These are phyloP conservation scores for Micractinium conductrix DNA, from an alignment of 139 green algal species.

Conservation along the genomic window DNA sequence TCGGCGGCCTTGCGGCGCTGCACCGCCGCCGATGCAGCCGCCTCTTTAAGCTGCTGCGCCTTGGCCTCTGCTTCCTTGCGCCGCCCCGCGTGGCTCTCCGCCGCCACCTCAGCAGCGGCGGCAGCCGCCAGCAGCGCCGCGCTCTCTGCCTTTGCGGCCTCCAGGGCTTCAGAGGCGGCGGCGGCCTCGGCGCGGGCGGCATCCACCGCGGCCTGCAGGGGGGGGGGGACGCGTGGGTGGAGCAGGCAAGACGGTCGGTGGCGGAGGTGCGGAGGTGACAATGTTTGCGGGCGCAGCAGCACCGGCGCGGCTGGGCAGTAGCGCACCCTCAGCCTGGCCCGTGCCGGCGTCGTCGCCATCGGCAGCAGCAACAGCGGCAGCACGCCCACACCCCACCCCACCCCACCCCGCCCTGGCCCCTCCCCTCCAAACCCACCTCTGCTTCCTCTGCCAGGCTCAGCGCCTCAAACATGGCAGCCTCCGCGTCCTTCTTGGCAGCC, in stretches of 20 bases:
- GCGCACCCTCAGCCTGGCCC: too few species aligned
- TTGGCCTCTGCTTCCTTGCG: neutral
- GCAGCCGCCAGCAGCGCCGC: constrained; percentile 16
- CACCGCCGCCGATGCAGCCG: neutral
- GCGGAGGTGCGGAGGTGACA: too few species aligned
- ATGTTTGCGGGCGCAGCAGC: too few species aligned
- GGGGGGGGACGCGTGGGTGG: too few species aligned
- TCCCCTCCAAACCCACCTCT: constrained; percentile 6
- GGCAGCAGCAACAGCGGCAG: too few species aligned
- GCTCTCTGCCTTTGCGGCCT: constrained; percentile 10
- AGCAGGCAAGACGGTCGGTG: too few species aligned
- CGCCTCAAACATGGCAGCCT: constrained; percentile 22
- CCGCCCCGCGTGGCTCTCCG: neutral
- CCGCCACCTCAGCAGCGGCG: neutral
- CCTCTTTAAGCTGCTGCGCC: neutral
- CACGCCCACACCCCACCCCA: too few species aligned
- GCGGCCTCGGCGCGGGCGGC: constrained; percentile 8
- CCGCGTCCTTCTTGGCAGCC: constrained; percentile 3
- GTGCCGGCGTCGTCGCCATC: too few species aligned
- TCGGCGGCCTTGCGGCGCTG: neutral
- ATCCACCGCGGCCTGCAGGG: neutral
- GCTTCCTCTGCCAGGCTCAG: constrained; percentile 15
- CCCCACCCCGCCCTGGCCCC: too few species aligned
- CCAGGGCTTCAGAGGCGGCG: neutral
- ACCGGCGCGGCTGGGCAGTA: too few species aligned